These are phyloP conservation scores for Scedosporium aurantiacum DNA, from an alignment of 2,329 filamentous ascomycete genomes.

Conservation along the genomic window DNA sequence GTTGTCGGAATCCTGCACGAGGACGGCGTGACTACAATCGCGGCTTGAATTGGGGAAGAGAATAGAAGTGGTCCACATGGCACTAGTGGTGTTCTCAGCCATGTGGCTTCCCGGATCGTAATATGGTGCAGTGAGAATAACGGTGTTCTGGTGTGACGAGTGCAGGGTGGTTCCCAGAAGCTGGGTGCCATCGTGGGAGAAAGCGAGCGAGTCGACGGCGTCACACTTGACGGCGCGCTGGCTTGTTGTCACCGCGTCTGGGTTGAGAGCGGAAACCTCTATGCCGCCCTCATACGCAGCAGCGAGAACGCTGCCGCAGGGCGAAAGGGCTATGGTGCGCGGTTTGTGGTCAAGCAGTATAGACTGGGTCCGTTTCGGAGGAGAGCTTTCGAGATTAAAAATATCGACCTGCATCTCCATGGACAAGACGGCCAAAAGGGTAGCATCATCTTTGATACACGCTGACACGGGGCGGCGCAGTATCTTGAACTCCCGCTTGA, in stretches of 20 bases:
- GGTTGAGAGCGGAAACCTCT: conserved; percentile 67
- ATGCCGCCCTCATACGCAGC: conserved; percentile 83
- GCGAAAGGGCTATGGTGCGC: conserved; percentile 67
- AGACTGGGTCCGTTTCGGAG: conserved; percentile 61
- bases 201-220: conserved; percentile 60
- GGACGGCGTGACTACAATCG: conserved; percentile 65
- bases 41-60: conserved; percentile 72
- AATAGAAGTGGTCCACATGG: conserved; percentile 78
- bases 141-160: conserved; percentile 54
- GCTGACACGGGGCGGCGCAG: conserved; percentile 63
- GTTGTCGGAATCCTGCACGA: conserved; percentile 49
- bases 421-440: conserved; percentile 66
- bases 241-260: conserved; percentile 50
- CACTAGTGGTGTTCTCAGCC: conserved; percentile 56
- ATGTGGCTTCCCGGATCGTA: conserved; percentile 61
- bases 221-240: conserved; percentile 69
- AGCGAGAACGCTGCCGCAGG: conserved; percentile 70
- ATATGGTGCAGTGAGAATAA: conserved; percentile 69
- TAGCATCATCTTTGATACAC: conserved; percentile 69
- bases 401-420: conserved; percentile 76
- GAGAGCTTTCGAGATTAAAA: conserved; percentile 57
- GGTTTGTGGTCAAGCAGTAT: conserved; percentile 70
- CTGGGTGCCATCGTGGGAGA: conserved; percentile 69
- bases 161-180: conserved; percentile 64
- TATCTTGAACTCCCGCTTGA: conserved; percentile 71